phyloP scores from a whole-genome alignment of 164 flowering plant genomes.

The Kalanchoe fedtschenkoi region DNA sequence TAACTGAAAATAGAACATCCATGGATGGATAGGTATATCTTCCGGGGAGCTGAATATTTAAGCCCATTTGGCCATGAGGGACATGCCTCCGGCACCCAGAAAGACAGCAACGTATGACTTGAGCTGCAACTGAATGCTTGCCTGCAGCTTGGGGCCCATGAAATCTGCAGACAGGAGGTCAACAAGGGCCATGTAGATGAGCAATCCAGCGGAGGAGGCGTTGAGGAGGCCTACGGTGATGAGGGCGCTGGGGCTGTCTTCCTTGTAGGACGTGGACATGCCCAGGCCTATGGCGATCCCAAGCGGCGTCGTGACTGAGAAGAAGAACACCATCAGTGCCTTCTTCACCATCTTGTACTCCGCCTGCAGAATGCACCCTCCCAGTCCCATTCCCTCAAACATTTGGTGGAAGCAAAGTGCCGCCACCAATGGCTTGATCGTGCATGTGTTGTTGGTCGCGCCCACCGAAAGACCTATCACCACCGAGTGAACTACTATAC shows the following conservation, averaged over 20 bases:
- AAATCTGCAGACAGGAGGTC: constrained; percentile 40
- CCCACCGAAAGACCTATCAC: constrained; percentile 50
- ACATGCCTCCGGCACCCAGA: too few species aligned
- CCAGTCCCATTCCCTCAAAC: constrained; percentile 58
- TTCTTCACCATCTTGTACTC: constrained; percentile 24
- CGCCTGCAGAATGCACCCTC: constrained; percentile 52
- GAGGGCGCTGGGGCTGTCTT: constrained; percentile 27
- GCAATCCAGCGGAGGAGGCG: constrained; percentile 37
- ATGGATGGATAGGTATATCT: too few species aligned
- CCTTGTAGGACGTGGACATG: constrained; percentile 30
- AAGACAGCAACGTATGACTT: constrained; percentile 18
- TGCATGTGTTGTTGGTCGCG: constrained; percentile 33
- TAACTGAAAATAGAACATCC: too few species aligned
- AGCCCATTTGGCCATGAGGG: too few species aligned
- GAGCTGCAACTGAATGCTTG: constrained; percentile 28
- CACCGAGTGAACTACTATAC: constrained; percentile 47
- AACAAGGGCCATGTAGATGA: constrained; percentile 46
- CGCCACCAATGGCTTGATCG: constrained; percentile 36
- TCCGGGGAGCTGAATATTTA: too few species aligned
- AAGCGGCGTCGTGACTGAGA: constrained; percentile 39
- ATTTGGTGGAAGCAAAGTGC: constrained; percentile 56
- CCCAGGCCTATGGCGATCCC: constrained; percentile 35
- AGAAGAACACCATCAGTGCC: constrained; percentile 34
- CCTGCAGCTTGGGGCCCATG: constrained; percentile 33
- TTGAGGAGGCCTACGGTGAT: constrained; percentile 32